Evolutionary conservation across 1,139 yeast genomes (phyloP), one percentile per base, ranked within the genome.

Genomic region (Pichia kudriavzevii): DNA sequence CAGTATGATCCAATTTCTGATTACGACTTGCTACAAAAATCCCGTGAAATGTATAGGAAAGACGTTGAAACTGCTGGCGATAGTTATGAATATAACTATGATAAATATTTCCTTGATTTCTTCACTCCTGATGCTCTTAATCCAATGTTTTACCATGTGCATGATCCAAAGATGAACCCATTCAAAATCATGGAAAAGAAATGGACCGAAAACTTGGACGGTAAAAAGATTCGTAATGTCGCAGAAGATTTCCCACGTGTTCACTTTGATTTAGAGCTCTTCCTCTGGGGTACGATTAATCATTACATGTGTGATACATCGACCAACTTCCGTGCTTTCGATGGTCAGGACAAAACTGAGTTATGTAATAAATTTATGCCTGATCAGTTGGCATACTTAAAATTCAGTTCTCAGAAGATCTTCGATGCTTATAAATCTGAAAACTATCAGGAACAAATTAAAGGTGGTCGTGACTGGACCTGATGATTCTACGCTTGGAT

Each of bases 1-100:
- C 88, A 79, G 52, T 75, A 64, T 42, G 78, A 77, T 51, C 85
- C 88, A 0, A 63, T 66, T 3, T 69, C 66, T 39, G 87, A 79
- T 52, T 72, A 58, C 45, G 54, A 60, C 26, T 40, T 55, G 13
- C 48, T 56, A 20, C 36, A 43, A 24, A 28, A 39, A 7, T 42
- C 46, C 5, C 34, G 46, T 12, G 36, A 40, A 8, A 35, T 31
- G 15, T 31, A 44, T 19, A 36, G 35, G 8, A 32, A 45, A 11
- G 43, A 37, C 22, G 35, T 49, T 25, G 40, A 46, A 16, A 24
- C 20, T 4, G 29, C 43, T 10, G 46, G 42, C 8, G 45, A 46
- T 11, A 23, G 41, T 1, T 52, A 42, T 21, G 34, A 38, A 4
- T 53, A 53, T 38, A 32, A 45, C 14, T 53, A 52, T 30, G 39